Conservation (phyloP, 176 grass and related monocot genomes). For the Eragrostis nindensis region DNA sequence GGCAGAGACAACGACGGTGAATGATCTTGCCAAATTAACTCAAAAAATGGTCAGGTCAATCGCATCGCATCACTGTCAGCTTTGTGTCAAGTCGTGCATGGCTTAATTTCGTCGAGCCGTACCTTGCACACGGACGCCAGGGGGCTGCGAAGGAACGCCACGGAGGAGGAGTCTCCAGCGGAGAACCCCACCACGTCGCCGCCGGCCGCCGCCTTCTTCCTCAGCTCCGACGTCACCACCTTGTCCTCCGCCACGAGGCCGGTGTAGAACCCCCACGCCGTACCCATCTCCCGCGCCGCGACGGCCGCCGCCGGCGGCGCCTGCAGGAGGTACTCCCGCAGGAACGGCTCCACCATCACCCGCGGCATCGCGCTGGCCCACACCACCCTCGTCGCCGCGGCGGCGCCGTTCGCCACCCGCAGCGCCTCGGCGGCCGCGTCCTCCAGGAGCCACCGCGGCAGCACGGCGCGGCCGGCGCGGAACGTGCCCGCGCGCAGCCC, state of each 20-base stretch:
- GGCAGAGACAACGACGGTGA: too few species aligned
- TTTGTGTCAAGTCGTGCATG: neutral
- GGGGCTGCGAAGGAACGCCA: constrained; percentile 20
- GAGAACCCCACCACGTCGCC: constrained; percentile 42
- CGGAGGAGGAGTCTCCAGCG: neutral
- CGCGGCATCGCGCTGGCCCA: constrained; percentile 49
- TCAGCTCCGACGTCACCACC: neutral
- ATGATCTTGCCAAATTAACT: neutral
- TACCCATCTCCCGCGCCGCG: constrained; percentile 49
- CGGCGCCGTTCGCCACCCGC: neutral
- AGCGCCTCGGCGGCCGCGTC: constrained; percentile 33
- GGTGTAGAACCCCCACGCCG: constrained; percentile 61
- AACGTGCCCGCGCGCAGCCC: constrained; percentile 45
- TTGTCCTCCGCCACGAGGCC: constrained; percentile 53
- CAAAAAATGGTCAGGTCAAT: neutral
- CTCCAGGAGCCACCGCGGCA: constrained; percentile 68
- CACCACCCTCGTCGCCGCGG: constrained; percentile 18
- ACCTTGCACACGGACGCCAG: constrained; percentile 66
- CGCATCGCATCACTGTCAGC: neutral
- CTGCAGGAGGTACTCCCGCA: constrained; percentile 58
- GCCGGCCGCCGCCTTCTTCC: too few species aligned
- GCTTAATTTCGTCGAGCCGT: neutral
- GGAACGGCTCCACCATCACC: constrained; percentile 52
- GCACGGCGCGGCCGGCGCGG: constrained; percentile 57
- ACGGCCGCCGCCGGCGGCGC: neutral